A percentile compares a stretch with the other conserved stretches of the same genome.
Evolutionary conservation across 1,284 basidiomycete species (phyloP).

Genomic region (Rhodotorula sp.): DNA sequence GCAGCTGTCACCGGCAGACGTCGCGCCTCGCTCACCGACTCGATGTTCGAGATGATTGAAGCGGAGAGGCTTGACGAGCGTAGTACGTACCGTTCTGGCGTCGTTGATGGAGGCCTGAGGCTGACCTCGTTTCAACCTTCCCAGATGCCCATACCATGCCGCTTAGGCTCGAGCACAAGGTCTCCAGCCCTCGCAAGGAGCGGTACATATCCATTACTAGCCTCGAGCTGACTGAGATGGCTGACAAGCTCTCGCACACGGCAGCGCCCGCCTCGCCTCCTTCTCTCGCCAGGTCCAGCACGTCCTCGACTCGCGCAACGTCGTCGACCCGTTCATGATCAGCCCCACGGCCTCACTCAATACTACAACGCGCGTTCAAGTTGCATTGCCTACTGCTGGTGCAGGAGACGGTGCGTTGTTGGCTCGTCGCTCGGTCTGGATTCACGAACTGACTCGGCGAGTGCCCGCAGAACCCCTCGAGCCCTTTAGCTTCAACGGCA

Average conservation of each 20-base stretch:
- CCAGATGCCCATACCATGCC: slow-evolving; percentile 8
- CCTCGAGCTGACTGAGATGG: background rate
- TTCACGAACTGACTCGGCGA: background rate
- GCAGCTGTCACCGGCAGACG: background rate
- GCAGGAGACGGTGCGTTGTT: too few species aligned
- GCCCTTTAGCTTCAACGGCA: slow-evolving; percentile 8
- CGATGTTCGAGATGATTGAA: slow-evolving; percentile 16
- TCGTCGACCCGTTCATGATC: slow-evolving; percentile 3
- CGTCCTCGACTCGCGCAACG: slow-evolving; percentile 21
- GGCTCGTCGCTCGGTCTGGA: background rate
- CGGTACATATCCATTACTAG: background rate
- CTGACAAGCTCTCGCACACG: background rate
- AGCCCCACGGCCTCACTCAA: background rate
- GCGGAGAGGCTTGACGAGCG: background rate
- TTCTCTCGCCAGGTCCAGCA: slow-evolving; percentile 17
- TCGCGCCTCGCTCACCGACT: slow-evolving; percentile 9
- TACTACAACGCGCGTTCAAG: too few species aligned
- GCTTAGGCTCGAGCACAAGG: background rate
- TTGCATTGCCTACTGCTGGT: too few species aligned
- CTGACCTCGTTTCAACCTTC: background rate
- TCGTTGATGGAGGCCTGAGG: accelerated
- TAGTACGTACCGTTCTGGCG: background rate
- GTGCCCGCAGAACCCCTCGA: background rate
- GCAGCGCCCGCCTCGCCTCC: slow-evolving; percentile 18
- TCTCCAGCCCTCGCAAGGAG: background rate